Evolutionary conservation across 2,329 filamentous ascomycete species (phyloP).

Genomic region (Colletotrichum cordylinicola): DNA sequence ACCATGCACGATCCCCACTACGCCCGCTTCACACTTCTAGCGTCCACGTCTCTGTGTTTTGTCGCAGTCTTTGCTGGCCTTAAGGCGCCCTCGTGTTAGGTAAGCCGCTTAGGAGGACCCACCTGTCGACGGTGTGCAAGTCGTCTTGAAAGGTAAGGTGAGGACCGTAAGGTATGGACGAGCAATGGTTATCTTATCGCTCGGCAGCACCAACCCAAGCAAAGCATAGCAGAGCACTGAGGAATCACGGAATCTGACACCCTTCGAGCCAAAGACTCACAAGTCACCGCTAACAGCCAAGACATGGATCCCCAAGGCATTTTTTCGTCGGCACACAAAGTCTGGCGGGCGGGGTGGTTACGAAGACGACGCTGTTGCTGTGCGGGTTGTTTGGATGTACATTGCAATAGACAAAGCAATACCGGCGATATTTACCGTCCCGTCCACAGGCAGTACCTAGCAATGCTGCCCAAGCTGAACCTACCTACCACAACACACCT

Average conservation of each 20-base stretch:
- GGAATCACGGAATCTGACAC: slow-evolving; percentile 9
- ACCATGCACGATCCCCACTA: neutral
- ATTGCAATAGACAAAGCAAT: neutral
- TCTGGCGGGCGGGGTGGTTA: neutral
- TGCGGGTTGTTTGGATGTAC: neutral
- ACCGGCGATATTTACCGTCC: neutral
- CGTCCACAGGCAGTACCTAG: neutral
- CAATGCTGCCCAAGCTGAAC: neutral
- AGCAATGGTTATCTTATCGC: neutral
- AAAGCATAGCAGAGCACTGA: neutral
- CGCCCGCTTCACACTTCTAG: neutral
- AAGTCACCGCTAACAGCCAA: slow-evolving; percentile 15
- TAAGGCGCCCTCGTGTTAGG: neutral
- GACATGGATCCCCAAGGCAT: slow-evolving; percentile 21
- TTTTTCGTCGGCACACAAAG: slow-evolving; percentile 14
- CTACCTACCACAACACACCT: neutral
- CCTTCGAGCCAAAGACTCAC: slow-evolving; percentile 1
- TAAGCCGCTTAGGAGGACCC: neutral
- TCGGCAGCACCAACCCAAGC: neutral
- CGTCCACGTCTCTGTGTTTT: neutral
- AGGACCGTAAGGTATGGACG: neutral
- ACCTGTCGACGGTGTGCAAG: neutral
- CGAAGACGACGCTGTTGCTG: neutral
- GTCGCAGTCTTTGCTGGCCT: neutral
- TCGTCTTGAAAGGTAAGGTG: neutral